phyloP scores from a whole-genome alignment of 352 stramenopile species.

The Pythium diclinum region DNA sequence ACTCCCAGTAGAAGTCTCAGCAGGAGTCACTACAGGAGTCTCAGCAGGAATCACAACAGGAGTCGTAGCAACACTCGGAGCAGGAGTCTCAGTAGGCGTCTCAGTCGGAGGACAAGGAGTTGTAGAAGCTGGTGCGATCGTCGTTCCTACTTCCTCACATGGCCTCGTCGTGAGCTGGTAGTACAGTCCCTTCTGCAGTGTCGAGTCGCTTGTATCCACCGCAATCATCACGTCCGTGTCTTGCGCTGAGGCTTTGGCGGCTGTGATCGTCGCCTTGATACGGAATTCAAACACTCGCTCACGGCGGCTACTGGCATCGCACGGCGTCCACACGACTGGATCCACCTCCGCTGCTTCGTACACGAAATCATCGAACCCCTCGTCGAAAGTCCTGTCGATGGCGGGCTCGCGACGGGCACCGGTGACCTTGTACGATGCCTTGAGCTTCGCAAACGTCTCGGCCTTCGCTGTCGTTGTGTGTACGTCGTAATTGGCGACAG shows the following conservation, averaged over 20 bases:
- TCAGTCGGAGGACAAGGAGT: not conserved
- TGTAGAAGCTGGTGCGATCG: not conserved
- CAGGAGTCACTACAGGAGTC: no score
- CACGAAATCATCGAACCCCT: conserved; percentile 27
- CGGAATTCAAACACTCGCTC: conserved; percentile 28
- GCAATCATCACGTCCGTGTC: conserved; percentile 32
- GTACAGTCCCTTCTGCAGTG: conserved; percentile 28
- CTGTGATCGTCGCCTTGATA: conserved; percentile 27
- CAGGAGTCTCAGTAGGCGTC: not conserved
- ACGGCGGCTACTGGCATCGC: not conserved
- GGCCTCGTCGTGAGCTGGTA: conserved; percentile 29
- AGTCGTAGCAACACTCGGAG: not conserved
- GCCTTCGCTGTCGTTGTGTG: not conserved
- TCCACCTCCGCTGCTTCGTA: conserved; percentile 30
- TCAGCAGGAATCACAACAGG: not conserved
- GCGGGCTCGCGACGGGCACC: not conserved
- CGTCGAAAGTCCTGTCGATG: conserved; percentile 15
- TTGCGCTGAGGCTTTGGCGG: conserved; percentile 14
- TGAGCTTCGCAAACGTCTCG: conserved; percentile 2
- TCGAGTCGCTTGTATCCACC: conserved; percentile 32
- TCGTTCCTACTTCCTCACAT: conserved; percentile 2
- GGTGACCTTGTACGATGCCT: conserved; percentile 26
- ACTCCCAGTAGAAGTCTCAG: no score
- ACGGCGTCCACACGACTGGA: conserved; percentile 29
- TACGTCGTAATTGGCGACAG: not conserved